Percentiles rank a stretch among this genome's conserved stretches.
These are phyloP conservation scores for Polygonum aviculare DNA, from an alignment of 148 eudicot species.

Conservation along the genomic window DNA sequence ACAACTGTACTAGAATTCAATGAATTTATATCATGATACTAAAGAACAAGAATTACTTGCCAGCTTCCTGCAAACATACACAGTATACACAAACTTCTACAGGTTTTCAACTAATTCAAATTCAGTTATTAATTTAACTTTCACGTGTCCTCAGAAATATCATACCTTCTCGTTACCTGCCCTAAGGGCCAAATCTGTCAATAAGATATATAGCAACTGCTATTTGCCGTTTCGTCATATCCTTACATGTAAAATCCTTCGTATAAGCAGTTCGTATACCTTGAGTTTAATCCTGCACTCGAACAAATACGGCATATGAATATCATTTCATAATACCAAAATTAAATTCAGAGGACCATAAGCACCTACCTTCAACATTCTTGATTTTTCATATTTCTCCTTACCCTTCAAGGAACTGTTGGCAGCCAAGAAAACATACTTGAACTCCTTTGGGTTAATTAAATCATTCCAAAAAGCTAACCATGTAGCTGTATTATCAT, in stretches of 20 bases:
- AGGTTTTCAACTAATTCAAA: not conserved
- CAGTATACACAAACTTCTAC: not conserved
- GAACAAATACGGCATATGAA: not conserved
- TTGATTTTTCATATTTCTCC: slow-evolving; percentile 94
- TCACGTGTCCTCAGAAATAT: not conserved
- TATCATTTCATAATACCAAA: not conserved
- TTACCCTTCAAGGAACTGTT: slow-evolving; percentile 92
- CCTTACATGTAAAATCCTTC: slow-evolving; percentile 62
- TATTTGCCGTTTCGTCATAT: slow-evolving; percentile 61
- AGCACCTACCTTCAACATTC: slow-evolving; percentile 59
- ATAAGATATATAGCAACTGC: slow-evolving; percentile 99
- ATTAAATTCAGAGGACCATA: slow-evolving; percentile 9
- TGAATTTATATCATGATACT: not conserved
- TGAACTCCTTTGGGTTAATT: slow-evolving; percentile 87
- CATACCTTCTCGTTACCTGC: slow-evolving; percentile 99
- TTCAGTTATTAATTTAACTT: not conserved
- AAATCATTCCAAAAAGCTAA: slow-evolving; percentile 97
- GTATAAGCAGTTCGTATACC: slow-evolving; percentile 78
- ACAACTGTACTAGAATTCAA: not conserved
- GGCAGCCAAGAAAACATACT: slow-evolving; percentile 93
- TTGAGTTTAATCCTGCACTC: slow-evolving; percentile 60
- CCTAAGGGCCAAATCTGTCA: slow-evolving; percentile 95
- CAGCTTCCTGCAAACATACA: not conserved
- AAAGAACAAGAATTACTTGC: not conserved
- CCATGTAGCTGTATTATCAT: slow-evolving; percentile 98